These are phyloP conservation scores for Aspergillus pseudonomiae DNA, from an alignment of 2,329 filamentous ascomycete genomes.

Conservation along the genomic window DNA sequence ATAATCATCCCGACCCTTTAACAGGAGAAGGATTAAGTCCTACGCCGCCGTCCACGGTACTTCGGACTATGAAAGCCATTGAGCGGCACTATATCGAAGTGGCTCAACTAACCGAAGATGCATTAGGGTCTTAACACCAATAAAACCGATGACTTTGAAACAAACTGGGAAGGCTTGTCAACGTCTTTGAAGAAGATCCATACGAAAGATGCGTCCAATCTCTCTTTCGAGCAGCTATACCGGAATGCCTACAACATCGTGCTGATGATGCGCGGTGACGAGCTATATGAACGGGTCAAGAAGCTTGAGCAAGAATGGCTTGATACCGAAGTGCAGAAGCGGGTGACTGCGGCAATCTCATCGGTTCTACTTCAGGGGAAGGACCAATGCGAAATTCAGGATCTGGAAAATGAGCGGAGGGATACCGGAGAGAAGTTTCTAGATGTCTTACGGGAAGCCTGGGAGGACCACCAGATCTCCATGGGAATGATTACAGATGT, in stretches of 20 bases:
- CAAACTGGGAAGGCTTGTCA: constrained; percentile 76
- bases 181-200: constrained; percentile 85
- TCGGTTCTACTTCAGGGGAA: constrained; percentile 65
- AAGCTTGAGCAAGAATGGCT: constrained; percentile 84
- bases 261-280: constrained; percentile 79
- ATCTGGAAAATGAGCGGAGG: constrained; percentile 73
- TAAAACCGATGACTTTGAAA: constrained; percentile 78
- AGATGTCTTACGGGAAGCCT: constrained; percentile 72
- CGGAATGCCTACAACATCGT: constrained; percentile 93
- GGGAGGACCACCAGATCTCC: constrained; percentile 86
- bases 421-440: constrained; percentile 83
- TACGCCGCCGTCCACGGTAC: background rate
- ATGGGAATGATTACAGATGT: constrained; percentile 98
- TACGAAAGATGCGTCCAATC: constrained; percentile 81
- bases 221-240: constrained; percentile 96
- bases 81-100: background rate
- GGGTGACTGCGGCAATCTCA: constrained; percentile 72
- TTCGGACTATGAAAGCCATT: background rate
- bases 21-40: background rate
- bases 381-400: constrained; percentile 51
- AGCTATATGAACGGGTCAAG: constrained; percentile 79
- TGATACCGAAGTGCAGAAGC: constrained; percentile 68
- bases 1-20: constrained; percentile 3
- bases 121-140: constrained; percentile 57
- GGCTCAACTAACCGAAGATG: constrained; percentile 4